Base-by-base conservation (phyloP, 495 filamentous ascomycete species). In the Ramalina peruviana region DNA sequence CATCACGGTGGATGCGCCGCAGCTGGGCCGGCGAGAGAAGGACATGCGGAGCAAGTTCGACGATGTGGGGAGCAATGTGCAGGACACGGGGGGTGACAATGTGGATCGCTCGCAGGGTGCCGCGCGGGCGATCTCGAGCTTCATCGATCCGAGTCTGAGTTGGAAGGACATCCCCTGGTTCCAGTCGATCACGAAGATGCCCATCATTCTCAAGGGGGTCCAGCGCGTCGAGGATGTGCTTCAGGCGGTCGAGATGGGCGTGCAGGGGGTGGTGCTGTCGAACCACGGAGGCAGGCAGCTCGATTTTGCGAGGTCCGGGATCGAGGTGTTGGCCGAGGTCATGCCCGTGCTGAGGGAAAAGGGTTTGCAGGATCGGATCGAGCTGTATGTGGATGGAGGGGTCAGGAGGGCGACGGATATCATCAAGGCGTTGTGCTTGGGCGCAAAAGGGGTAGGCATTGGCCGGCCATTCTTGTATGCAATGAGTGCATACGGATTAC, bases 141-240 rank as follows among this genome's bases (percentile, higher is more conserved):
- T 97, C 70, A 97, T 98, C 69, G 92, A 97, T 69, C 93, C 92
- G 2, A 65, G 69, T 4, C 78, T 98, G 9, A 82, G 76, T 47
- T 98, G 92, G 92, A 83, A 83, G 54, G 93, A 97, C 63, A 86
- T 97, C 53, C 85, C 88, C 27, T 97, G 88, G 87, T 97, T 98
- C 73, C 70, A 76, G 51, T 79, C 74, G 48, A 86, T 97, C 62
- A 98, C 92, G 39, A 83, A 81, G 56, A 95, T 98, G 92, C 92
- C 92, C 39, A 94, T 98, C 58, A 71, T 95, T 40, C 81, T 98
- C 55, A 97, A 98, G 72, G 92, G 92, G 50, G 89, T 98, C 26
- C 92, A 97, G 70, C 74, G 90, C 48, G 86, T 94, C 39, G 92
- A 98, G 63, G 92, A 98, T 60, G 92, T 96, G 27, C 67, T 98